A percentile compares a stretch with the other conserved stretches of the same genome.
These are phyloP conservation scores for Nannochloropsis salina DNA, from an alignment of 108 stramenopile genomes.

Conservation along the genomic window DNA sequence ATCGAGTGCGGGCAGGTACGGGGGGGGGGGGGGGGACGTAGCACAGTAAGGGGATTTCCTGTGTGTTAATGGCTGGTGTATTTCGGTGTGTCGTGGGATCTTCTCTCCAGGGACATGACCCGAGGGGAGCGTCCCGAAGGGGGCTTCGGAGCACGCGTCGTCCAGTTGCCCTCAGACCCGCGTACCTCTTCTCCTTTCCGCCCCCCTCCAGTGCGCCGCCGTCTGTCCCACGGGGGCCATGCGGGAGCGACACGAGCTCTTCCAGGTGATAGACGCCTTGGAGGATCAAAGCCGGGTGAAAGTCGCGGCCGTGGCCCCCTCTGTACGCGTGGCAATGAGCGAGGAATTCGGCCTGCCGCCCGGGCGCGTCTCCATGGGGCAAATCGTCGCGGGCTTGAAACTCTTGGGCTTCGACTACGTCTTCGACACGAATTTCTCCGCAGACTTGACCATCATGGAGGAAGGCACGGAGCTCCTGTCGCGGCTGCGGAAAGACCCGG, in stretches of 20 bases:
- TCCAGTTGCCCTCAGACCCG: too few species aligned
- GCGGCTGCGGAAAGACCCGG: constrained; percentile 39
- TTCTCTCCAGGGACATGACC: too few species aligned
- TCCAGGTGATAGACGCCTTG: constrained; percentile 51
- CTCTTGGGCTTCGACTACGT: constrained; percentile 56
- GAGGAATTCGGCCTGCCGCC: constrained; percentile 57
- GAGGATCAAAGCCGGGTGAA: constrained; percentile 35
- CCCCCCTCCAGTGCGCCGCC: constrained; percentile 47
- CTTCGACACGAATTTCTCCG: constrained; percentile 57
- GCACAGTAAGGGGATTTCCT: background rate
- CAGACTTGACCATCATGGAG: constrained; percentile 61
- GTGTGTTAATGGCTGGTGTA: too few species aligned
- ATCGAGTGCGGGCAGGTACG: constrained; percentile 48
- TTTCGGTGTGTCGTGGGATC: too few species aligned
- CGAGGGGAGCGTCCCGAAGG: too few species aligned
- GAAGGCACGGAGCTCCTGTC: constrained; percentile 58
- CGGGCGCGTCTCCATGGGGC: constrained; percentile 47
- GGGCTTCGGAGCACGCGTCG: too few species aligned
- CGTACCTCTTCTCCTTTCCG: background rate
- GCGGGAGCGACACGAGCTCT: constrained; percentile 54
- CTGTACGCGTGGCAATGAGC: constrained; percentile 52
- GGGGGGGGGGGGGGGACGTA: background rate
- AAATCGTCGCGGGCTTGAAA: constrained; percentile 46
- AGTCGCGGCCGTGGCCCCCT: constrained; percentile 57
- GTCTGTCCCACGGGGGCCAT: constrained; percentile 57